Percentiles rank a stretch among this genome's conserved stretches.
phyloP scores from a whole-genome alignment of 495 filamentous ascomycete species.

The Penicillium pulvis region DNA sequence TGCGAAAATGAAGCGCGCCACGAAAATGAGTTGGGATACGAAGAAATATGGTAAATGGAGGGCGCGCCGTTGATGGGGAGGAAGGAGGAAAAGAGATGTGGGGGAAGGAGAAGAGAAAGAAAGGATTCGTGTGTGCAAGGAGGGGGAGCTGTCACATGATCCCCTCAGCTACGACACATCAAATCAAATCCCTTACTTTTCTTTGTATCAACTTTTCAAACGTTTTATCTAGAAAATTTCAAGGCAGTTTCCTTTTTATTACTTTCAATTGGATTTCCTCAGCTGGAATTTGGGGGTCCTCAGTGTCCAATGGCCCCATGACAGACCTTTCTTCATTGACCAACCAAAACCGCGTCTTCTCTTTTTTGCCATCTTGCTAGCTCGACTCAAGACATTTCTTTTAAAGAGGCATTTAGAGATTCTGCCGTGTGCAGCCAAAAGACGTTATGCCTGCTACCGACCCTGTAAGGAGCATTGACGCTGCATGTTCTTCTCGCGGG shows the following conservation, averaged over 20 bases:
- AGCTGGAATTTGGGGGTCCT: neutral
- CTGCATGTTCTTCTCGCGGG: constrained; percentile 33
- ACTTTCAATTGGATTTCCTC: neutral
- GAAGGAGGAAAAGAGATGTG: constrained; percentile 19
- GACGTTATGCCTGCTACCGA: constrained; percentile 24
- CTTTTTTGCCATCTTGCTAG: neutral
- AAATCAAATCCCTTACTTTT: neutral
- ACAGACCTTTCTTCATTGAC: constrained; percentile 11
- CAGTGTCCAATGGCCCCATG: neutral
- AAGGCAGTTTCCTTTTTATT: neutral
- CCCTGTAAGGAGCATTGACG: constrained; percentile 36
- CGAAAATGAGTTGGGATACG: constrained; percentile 22
- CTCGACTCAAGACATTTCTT: neutral
- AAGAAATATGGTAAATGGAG: constrained; percentile 15
- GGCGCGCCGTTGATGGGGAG: constrained; percentile 30
- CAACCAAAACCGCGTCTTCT: neutral
- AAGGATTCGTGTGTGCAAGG: constrained; percentile 35
- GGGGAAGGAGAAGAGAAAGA: constrained; percentile 35
- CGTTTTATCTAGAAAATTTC: neutral
- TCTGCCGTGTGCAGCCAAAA: neutral
- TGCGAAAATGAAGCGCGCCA: constrained; percentile 39
- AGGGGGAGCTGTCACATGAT: constrained; percentile 30
- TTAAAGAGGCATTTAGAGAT: neutral
- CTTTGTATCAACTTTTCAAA: neutral
- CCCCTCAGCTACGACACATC: constrained; percentile 14